Evolutionary conservation across 2,329 filamentous ascomycete genomes (phyloP).

Genomic region (Trichoderma sp.): DNA sequence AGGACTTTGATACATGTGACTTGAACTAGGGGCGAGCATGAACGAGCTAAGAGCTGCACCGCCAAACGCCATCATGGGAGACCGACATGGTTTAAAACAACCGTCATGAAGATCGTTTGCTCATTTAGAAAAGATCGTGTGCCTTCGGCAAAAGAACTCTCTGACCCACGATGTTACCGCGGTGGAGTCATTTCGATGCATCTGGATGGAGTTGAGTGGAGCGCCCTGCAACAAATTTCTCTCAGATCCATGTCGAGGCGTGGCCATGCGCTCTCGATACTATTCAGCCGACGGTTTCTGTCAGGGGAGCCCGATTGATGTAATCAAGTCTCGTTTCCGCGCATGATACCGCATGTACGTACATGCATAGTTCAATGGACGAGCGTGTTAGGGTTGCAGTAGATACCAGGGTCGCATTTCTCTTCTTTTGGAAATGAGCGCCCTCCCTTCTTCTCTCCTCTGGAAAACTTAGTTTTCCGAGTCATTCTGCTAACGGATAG

Average conservation of each 20-base stretch:
- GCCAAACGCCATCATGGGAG: background rate
- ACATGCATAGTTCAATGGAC: background rate
- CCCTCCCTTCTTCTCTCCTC: background rate
- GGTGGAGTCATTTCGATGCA: background rate
- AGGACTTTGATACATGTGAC: background rate
- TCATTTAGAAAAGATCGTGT: background rate
- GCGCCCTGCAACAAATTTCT: background rate
- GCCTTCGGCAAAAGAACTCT: background rate
- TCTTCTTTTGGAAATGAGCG: background rate
- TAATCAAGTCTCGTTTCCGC: too few species aligned
- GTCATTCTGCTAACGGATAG: background rate
- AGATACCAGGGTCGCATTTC: background rate
- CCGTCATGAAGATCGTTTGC: background rate
- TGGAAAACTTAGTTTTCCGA: background rate
- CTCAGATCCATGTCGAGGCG: background rate
- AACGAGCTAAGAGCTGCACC: background rate
- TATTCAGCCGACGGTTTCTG: background rate
- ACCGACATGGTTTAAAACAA: background rate
- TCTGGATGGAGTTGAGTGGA: background rate
- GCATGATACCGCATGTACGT: background rate
- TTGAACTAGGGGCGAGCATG: background rate
- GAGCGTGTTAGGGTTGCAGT: background rate
- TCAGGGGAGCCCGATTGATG: background rate
- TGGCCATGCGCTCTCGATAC: background rate
- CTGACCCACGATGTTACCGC: background rate